These are phyloP conservation scores for Podaxis sp. DNA, from an alignment of 768 basidiomycete species.

Conservation along the genomic window DNA sequence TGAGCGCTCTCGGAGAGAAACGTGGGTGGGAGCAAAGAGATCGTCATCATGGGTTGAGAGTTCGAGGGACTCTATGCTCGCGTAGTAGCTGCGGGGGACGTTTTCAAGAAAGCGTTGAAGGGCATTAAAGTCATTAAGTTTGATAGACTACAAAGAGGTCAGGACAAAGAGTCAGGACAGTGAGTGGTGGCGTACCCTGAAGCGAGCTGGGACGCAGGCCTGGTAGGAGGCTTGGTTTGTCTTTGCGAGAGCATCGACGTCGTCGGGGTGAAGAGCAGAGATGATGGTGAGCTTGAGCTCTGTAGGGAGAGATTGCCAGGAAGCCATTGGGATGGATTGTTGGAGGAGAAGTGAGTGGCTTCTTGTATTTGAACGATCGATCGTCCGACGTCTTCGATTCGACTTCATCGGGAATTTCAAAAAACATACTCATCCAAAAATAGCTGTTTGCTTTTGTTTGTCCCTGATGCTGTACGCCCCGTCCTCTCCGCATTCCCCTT, in stretches of 20 bases:
- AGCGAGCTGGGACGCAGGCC: conserved; percentile 57
- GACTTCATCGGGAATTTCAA: conserved; percentile 30
- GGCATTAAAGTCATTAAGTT: conserved; percentile 44
- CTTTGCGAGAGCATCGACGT: conserved; percentile 46
- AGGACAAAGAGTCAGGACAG: conserved; percentile 9
- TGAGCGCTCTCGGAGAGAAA: conserved; percentile 33
- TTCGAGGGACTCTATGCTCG: conserved; percentile 54
- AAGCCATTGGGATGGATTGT: conserved; percentile 19
- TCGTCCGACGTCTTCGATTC: conserved; percentile 37
- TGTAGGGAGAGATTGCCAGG: conserved; percentile 61
- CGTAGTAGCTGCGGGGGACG: conserved; percentile 55
- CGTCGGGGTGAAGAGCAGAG: conserved; percentile 42
- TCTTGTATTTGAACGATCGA: conserved; percentile 12
- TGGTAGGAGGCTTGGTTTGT: conserved; percentile 51
- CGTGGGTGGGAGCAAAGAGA: conserved; percentile 20
- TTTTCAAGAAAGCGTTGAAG: conserved; percentile 52
- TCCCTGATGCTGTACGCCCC: conserved; percentile 16
- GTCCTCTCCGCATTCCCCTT: conserved; percentile 13
- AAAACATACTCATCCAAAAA: conserved; percentile 18
- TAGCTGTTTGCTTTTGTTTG: conserved; percentile 19
- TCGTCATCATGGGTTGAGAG: conserved; percentile 35
- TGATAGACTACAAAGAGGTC: conserved; percentile 42
- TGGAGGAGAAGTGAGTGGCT: conserved; percentile 9
- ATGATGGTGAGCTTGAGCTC: conserved; percentile 67
- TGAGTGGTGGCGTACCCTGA: conserved; percentile 44